Evolutionary conservation across 768 basidiomycete species (phyloP), one percentile per base, ranked within the genome.

Genomic region (Leccinum pellstonianum): DNA sequence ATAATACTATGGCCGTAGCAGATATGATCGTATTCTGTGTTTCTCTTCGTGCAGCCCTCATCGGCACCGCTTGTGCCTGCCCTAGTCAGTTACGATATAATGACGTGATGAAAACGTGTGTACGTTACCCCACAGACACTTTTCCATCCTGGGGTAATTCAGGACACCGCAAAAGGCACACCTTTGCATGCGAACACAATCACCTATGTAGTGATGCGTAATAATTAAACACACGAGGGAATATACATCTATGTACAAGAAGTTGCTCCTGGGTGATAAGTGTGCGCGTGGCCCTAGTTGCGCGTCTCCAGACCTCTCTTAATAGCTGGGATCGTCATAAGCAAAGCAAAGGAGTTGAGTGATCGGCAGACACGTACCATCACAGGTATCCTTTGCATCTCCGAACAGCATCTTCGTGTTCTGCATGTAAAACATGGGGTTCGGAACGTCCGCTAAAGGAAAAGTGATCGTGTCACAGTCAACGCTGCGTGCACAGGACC

Each of bases 391-490:
- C 70, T 93, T 93, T 35, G 93, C 93, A 72, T 95, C 93, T 48
- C 93, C 93, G 66, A 95, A 95, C 62, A 95, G 67, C 93, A 95
- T 95, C 77, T 87, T 90, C 23, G 93, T 90, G 49, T 88, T 87
- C 21, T 87, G 84, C 88, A 93, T 91, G 74, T 90, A 95, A 80
- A 95, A 95, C 88, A 95, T 90, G 19, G 93, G 93, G 71, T 95
- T 95, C 11, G 91, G 93, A 10, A 94, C 92, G 70, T 94, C 92
- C 55, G 93, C 92, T 90, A 72, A 53, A 62, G 47, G 1, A 15
- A 48, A 43, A 43, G 38, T 9, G 21, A 9, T 10, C 15, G 38
- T 41, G 52, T 68, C 0, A 29, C 29, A 29, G 29, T 29, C 48
- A 62, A 38, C 5, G 5, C 17, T 12, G 43, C 43, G 3, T 46